Evolutionary conservation across 257 asterid genomes (phyloP).

Genomic region (Agastache rugosa): DNA sequence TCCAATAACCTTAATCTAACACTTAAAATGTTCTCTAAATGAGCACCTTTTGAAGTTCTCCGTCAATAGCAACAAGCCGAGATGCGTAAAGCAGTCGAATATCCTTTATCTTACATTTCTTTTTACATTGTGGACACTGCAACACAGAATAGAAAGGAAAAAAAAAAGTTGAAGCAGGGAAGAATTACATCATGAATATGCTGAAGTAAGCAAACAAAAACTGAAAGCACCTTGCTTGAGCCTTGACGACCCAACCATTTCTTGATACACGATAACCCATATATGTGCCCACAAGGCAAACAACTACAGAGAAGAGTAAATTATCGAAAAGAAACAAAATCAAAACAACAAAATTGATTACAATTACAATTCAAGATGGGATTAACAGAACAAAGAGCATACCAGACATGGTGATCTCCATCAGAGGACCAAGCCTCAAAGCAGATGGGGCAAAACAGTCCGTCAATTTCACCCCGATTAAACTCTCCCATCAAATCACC

Average conservation of each 20-base stretch:
- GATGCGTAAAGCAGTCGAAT: conserved; percentile 80
- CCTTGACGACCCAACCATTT: conserved; percentile 73
- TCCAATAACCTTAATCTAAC: conserved; percentile 5
- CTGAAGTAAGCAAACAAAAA: background rate
- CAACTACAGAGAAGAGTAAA: conserved; percentile 52
- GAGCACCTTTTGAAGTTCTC: conserved; percentile 74
- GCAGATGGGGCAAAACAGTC: conserved; percentile 84
- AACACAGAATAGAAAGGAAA: conserved; percentile 22
- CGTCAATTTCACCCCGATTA: conserved; percentile 69
- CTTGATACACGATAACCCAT: conserved; percentile 81
- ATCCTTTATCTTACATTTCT: conserved; percentile 63
- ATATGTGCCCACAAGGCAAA: conserved; percentile 94
- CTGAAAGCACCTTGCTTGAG: conserved; percentile 65
- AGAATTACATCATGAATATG: conserved; percentile 13
- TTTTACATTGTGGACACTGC: conserved; percentile 96
- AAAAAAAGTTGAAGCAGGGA: conserved; percentile 24
- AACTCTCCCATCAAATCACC: conserved; percentile 43
- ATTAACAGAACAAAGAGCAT: conserved; percentile 14
- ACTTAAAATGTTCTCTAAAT: background rate
- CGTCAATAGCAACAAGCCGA: conserved; percentile 66
- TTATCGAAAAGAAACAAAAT: background rate
- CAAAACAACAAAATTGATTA: background rate
- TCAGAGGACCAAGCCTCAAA: conserved; percentile 84
- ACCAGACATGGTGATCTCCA: conserved; percentile 86
- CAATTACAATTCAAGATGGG: background rate